Base-by-base conservation (phyloP, 805 yeast species). In the Monosporozyma aquatica region DNA sequence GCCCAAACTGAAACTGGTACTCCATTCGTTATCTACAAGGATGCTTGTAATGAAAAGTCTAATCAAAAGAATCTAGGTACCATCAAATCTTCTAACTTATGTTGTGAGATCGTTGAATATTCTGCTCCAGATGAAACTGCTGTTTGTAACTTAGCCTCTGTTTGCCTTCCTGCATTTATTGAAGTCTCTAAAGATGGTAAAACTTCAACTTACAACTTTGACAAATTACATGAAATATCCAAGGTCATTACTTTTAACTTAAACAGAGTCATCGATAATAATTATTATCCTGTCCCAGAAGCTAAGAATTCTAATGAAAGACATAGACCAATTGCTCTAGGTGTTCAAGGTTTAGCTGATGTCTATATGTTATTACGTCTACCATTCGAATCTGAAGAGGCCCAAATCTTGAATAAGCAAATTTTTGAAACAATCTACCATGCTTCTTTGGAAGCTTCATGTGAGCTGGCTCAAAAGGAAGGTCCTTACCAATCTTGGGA, bases 331-430 rank as follows among this genome's bases (percentile, higher is more conserved):
- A 75, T 90, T 51, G 96, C 97, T 6, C 67, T 90, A 28, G 97
- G 97, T 48, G 96, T 90, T 11, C 96, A 89, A 64, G 97, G 97
- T 40, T 70, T 90, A 39, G 95, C 97, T n/a, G 97, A 90, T 62
- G 71, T 80, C 0, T 90, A 89, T 62, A 74, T 85, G 70, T 70
- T 74, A 47, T 69, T 90, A 45, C 75, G 90, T 50, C 58, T 85
- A 44, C 90, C 96, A n/a, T 90, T 87, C 60, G 96, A 87, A 52
- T 82, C 95, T n/a, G 65, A 70, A 23, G 83, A 77, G 54, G 95
- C 97, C 10, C 74, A 73, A 55, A 63, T 67, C 43, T 69, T 90
- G 44, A 90, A 90, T 64, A 71, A 73, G 43, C 87, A 84, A 63
- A 86, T 90, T 43, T 89, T 89, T 62, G 97, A 90, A 70, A 90